These are phyloP conservation scores for Saccharomycopsis hybrid DNA, from an alignment of 1,139 yeast genomes.

Conservation along the genomic window DNA sequence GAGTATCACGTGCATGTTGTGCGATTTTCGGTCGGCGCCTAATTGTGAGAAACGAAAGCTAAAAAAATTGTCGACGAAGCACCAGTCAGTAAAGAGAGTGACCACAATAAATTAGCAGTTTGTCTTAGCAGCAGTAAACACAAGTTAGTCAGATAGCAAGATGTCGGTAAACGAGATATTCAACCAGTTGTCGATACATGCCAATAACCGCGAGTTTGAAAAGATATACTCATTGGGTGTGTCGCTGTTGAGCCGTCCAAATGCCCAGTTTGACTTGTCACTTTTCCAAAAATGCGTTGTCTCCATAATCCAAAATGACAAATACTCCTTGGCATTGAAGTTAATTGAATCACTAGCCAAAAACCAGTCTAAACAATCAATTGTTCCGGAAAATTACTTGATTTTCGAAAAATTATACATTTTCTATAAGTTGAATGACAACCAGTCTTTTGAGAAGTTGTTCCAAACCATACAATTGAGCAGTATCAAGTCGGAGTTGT, in stretches of 20 bases:
- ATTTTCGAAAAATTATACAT: constrained; percentile 61
- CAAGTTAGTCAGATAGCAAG: neutral
- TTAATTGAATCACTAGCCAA: constrained; percentile 1
- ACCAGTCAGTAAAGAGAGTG: too few species aligned
- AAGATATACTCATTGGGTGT: constrained; percentile 7
- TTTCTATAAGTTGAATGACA: constrained; percentile 56
- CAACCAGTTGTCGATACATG: constrained; percentile 9
- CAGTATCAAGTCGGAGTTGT: constrained; percentile 23
- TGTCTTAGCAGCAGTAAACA: neutral
- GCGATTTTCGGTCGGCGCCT: too few species aligned
- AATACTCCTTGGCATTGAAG: constrained; percentile 13
- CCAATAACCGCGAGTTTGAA: constrained; percentile 9
- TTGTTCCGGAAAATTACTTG: constrained; percentile 24
- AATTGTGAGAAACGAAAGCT: too few species aligned
- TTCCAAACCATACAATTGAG: constrained; percentile 30
- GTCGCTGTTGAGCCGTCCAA: constrained; percentile 2
- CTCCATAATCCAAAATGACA: constrained; percentile 12
- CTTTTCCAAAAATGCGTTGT: constrained; percentile 13
- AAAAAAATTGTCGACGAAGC: neutral
- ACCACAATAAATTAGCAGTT: too few species aligned
- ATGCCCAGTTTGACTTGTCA: constrained; percentile 6
- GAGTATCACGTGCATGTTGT: too few species aligned
- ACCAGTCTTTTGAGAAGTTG: constrained; percentile 37
- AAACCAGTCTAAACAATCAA: neutral
- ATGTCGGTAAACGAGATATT: constrained; percentile 18